Evolutionary conservation across 2,329 filamentous ascomycete genomes (phyloP), one percentile per base, ranked within the genome.

Genomic region (Albophoma yamanashiensis): DNA sequence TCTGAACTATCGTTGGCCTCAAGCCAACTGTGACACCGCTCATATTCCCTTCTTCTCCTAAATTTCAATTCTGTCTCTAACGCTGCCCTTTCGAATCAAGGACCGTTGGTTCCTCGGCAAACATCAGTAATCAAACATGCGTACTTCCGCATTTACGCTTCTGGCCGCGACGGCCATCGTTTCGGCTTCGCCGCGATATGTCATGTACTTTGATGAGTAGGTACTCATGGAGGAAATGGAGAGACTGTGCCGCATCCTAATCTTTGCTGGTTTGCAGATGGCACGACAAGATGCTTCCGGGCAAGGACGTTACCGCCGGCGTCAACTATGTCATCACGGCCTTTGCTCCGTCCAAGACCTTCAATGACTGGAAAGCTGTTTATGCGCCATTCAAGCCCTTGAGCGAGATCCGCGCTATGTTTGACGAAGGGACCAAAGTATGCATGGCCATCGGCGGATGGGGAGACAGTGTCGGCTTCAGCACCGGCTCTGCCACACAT

Each of bases 401-500:
- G 2, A 67, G 72, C 0, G 75, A 78, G 4, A 75, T 85, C 53
- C 79, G 83, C 22, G 72, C 73, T 34, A 74, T 82, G 25, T 87
- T 85, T 59, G 68, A 76, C 15, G 69, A 78, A 0, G 77, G 75
- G 6, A 79, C 80, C 57, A 84, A 87, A 68, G 71, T 88, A 20
- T 82, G 85, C 77, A 78, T 88, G 61, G 81, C 85, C 22, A 79
- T 89, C 52, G 86, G 86, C 17, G 86, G 85, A 36, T 88, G 85
- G 85, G 85, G 81, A 1, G 84, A 88, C 61, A 82, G 80, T 0
- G 66, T 68, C 15, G 85, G 84, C 0, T 88, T 88, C 68, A 74
- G 76, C 3, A 67, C 61, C 1, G 83, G 76, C 2, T 78, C 79
- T 3, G 78, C 76, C 47, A 78, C 76, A 1, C 74, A 81, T 1